A percentile compares a stretch with the other conserved stretches of the same genome.
These are phyloP conservation scores for Colletotrichum sublineola DNA, from an alignment of 2,329 filamentous ascomycete species.

Conservation along the genomic window DNA sequence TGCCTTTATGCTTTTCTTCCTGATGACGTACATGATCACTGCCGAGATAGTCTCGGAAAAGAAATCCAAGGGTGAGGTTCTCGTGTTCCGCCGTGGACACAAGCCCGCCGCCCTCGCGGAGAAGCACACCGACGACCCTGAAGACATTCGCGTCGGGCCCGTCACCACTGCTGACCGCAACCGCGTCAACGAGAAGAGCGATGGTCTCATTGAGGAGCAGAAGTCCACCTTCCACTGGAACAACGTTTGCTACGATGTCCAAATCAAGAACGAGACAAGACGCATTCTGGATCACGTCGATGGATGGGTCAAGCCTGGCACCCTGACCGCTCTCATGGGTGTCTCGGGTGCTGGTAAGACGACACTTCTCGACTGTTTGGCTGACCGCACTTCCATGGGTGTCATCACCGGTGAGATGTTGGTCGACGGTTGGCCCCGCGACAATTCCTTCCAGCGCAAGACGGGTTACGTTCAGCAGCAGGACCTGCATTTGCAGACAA, in stretches of 20 bases:
- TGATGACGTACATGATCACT: slow-evolving; percentile 71
- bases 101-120: slow-evolving; percentile 69
- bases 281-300: slow-evolving; percentile 88
- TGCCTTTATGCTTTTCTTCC: slow-evolving; percentile 73
- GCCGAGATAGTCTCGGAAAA: slow-evolving; percentile 75
- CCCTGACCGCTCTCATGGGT: slow-evolving; percentile 90
- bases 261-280: slow-evolving; percentile 82
- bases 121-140: slow-evolving; percentile 73
- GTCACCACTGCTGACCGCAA: slow-evolving; percentile 60
- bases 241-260: slow-evolving; percentile 81
- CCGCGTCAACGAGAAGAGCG: slow-evolving; percentile 54
- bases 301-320: slow-evolving; percentile 95
- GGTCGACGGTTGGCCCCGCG: slow-evolving; percentile 74
- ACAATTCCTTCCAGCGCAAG: slow-evolving; percentile 89
- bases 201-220: slow-evolving; percentile 64
- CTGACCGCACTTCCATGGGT: slow-evolving; percentile 88
- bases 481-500: slow-evolving; percentile 87
- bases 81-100: slow-evolving; percentile 80
- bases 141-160: slow-evolving; percentile 65
- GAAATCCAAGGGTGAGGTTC: slow-evolving; percentile 82
- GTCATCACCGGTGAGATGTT: slow-evolving; percentile 88
- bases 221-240: slow-evolving; percentile 89
- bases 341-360: slow-evolving; percentile 96
- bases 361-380: slow-evolving; percentile 87
- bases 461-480: slow-evolving; percentile 95